Evolutionary conservation across 306 rosid genomes (phyloP).

Genomic region (Prunus kanzakura): DNA sequence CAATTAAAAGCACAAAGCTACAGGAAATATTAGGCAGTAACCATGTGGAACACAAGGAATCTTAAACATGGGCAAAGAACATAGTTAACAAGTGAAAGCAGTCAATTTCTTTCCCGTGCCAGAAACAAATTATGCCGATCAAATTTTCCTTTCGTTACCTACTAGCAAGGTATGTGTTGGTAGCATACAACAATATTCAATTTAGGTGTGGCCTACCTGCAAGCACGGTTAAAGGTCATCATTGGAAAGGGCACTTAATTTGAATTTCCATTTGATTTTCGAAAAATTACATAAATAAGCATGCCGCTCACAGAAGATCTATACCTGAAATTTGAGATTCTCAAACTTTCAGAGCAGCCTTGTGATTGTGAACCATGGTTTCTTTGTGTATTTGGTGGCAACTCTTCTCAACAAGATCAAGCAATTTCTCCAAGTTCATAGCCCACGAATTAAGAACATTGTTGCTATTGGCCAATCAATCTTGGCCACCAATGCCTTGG

Average conservation of each 20-base stretch:
- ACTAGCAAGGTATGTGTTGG: not conserved
- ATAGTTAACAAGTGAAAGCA: not conserved
- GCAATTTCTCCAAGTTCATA: conserved; percentile 86
- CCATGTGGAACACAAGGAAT: not conserved
- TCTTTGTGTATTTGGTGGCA: conserved; percentile 98
- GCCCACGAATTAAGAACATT: conserved; percentile 90
- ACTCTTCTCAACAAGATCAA: conserved; percentile 94
- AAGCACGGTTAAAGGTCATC: not conserved
- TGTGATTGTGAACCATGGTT: conserved; percentile 93
- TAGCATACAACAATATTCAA: not conserved
- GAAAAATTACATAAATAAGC: not conserved
- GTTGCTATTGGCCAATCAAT: conserved; percentile 87
- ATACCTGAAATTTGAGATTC: conserved; percentile 17
- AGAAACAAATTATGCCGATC: not conserved
- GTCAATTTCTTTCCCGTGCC: not conserved
- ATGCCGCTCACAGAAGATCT: not conserved
- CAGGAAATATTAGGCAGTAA: not conserved
- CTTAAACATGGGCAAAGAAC: not conserved
- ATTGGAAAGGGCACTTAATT: no score
- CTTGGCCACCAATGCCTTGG: conserved; percentile 87
- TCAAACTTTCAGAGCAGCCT: conserved; percentile 71
- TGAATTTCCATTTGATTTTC: not conserved
- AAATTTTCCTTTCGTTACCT: not conserved
- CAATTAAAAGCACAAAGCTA: no score
- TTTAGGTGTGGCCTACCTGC: not conserved